phyloP scores from a whole-genome alignment of 805 yeast genomes.

The Priceomyces medius region DNA sequence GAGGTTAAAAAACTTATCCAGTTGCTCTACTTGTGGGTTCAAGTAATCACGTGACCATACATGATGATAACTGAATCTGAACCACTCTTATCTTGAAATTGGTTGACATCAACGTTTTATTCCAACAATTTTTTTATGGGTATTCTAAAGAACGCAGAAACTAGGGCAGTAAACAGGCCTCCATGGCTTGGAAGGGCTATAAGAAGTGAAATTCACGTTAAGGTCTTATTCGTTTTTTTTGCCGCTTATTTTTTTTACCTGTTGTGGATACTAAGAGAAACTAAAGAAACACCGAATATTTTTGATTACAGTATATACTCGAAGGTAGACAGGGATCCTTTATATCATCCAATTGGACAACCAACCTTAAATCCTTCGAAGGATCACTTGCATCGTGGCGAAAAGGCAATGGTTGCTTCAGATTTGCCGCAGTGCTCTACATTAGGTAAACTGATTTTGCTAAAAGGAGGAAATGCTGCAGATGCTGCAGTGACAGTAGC shows the following conservation, averaged over 20 bases:
- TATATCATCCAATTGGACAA: conserved; percentile 19
- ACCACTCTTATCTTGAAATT: no score
- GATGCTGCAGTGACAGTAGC: conserved; percentile 92
- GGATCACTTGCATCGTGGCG: conserved; percentile 39
- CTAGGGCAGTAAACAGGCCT: no score
- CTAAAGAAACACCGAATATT: not conserved
- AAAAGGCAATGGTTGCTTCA: conserved; percentile 62
- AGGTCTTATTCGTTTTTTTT: not conserved
- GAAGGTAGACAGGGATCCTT: conserved; percentile 11
- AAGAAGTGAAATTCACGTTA: not conserved
- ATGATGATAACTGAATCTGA: no score
- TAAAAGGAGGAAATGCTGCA: conserved; percentile 75
- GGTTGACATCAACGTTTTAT: no score
- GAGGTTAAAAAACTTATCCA: no score
- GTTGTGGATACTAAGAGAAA: not conserved
- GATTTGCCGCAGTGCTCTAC: conserved; percentile 64
- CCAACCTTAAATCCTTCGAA: conserved; percentile 46
- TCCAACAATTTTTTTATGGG: no score
- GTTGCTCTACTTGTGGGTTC: no score
- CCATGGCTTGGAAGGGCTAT: not conserved
- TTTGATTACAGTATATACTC: conserved; percentile 1
- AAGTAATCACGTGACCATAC: no score
- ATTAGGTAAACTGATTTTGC: conserved; percentile 57
- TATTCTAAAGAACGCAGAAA: no score
- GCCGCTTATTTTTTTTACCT: not conserved